Conservation (phyloP, 306 rosid genomes). For the Mimosa pudica region DNA sequence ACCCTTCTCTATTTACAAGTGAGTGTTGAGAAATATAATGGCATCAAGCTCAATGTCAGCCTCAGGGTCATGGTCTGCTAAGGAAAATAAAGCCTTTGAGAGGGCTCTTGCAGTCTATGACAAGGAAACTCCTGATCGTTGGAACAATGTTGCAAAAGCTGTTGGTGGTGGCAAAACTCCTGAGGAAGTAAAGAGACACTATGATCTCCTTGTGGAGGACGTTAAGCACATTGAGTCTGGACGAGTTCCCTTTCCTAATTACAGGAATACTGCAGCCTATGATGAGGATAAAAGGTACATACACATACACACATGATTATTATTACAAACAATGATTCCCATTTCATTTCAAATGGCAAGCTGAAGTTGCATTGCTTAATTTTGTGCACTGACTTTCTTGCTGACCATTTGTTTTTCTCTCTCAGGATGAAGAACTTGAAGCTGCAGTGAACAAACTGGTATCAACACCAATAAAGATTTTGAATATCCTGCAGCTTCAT, state of each 20-base stretch:
- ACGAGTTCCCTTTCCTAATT: slow-evolving; percentile 73
- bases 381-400: neutral
- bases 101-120: slow-evolving; percentile 86
- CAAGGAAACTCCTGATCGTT: slow-evolving; percentile 92
- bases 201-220: slow-evolving; percentile 75
- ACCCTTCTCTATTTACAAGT: neutral
- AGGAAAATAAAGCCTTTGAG: slow-evolving; percentile 92
- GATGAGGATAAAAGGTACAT: slow-evolving; percentile 63
- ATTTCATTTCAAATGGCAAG: neutral
- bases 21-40: slow-evolving; percentile 40
- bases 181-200: slow-evolving; percentile 83
- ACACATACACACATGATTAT: too few species aligned
- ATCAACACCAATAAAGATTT: slow-evolving; percentile 33
- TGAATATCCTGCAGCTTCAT: slow-evolving; percentile 22
- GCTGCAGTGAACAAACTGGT: slow-evolving; percentile 49
- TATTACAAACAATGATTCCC: neutral
- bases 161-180: slow-evolving; percentile 83
- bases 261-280: slow-evolving; percentile 48
- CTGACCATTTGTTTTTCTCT: neutral
- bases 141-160: slow-evolving; percentile 87
- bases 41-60: slow-evolving; percentile 82
- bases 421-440: slow-evolving; percentile 75
- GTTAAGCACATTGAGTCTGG: slow-evolving; percentile 84
- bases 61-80: slow-evolving; percentile 78
- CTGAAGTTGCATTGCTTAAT: neutral